A percentile compares a stretch with the other conserved stretches of the same genome.
Conservation (phyloP, 2,329 filamentous ascomycete species). For the Botrytis elliptica region DNA sequence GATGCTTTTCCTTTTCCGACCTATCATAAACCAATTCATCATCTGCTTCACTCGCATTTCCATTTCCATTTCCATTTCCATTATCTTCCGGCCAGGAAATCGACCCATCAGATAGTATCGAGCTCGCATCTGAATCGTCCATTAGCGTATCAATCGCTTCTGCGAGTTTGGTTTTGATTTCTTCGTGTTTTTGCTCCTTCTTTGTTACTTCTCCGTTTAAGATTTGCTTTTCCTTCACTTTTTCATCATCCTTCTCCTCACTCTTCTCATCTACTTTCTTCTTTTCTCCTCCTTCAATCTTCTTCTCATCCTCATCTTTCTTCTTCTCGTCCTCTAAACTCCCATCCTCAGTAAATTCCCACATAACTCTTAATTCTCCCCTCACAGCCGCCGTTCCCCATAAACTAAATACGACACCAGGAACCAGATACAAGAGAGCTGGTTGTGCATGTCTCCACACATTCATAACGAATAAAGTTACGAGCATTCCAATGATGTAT, state of each 20-base stretch:
- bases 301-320: constrained; percentile 21
- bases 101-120: constrained; percentile 1
- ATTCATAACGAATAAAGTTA: constrained; percentile 74
- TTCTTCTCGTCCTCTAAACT: constrained; percentile 46
- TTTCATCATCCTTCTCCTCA: constrained; percentile 26
- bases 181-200: constrained; percentile 19
- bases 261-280: constrained; percentile 23
- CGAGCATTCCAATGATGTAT: constrained; percentile 74
- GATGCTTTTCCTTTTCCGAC: neutral
- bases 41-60: neutral
- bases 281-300: neutral
- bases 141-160: neutral
- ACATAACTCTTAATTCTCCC: constrained; percentile 70
- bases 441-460: constrained; percentile 81
- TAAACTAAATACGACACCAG: constrained; percentile 71
- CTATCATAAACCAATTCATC: neutral
- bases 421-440: constrained; percentile 88
- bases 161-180: constrained; percentile 15
- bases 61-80: neutral
- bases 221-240: constrained; percentile 4
- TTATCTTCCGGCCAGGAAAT: constrained; percentile 5
- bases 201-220: constrained; percentile 6
- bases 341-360: constrained; percentile 76
- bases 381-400: constrained; percentile 71
- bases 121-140: neutral